These are phyloP conservation scores for Diaporthe amygdali DNA, from an alignment of 2,329 filamentous ascomycete genomes.

Conservation along the genomic window DNA sequence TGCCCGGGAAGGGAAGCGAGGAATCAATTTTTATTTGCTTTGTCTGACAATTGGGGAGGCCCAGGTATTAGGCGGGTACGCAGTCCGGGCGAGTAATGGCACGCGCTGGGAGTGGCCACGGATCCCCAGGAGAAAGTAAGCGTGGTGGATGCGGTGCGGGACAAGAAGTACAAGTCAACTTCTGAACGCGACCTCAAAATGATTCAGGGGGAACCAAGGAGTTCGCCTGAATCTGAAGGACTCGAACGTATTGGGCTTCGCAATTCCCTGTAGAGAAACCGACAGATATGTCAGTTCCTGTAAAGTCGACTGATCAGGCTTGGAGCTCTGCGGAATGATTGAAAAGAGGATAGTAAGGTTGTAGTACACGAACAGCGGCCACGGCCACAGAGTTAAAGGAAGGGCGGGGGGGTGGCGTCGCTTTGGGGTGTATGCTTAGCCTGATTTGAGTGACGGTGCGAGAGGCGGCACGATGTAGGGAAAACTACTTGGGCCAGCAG, in stretches of 20 bases:
- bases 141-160: slow-evolving; percentile 4
- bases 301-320: slow-evolving; percentile 48
- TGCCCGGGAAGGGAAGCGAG: slow-evolving; percentile 52
- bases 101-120: slow-evolving; percentile 27
- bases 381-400: slow-evolving; percentile 45
- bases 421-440: slow-evolving; percentile 23
- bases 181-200: slow-evolving; percentile 14
- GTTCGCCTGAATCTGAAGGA: slow-evolving; percentile 28
- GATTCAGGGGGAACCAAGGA: slow-evolving; percentile 24
- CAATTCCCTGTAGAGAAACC: slow-evolving; percentile 45
- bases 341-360: slow-evolving; percentile 57
- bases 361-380: slow-evolving; percentile 52
- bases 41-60: slow-evolving; percentile 35
- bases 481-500: slow-evolving; percentile 21
- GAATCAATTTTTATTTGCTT: slow-evolving; percentile 48
- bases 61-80: slow-evolving; percentile 32
- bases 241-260: slow-evolving; percentile 41
- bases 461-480: too few species aligned
- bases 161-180: background rate
- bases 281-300: slow-evolving; percentile 43
- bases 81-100: slow-evolving; percentile 32
- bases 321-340: slow-evolving; percentile 54
- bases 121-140: background rate
- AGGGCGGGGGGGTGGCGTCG: slow-evolving; percentile 36
- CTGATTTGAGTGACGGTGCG: too few species aligned